These are phyloP conservation scores for Picea mariana DNA, from an alignment of 83 land plant species.

Conservation along the genomic window DNA sequence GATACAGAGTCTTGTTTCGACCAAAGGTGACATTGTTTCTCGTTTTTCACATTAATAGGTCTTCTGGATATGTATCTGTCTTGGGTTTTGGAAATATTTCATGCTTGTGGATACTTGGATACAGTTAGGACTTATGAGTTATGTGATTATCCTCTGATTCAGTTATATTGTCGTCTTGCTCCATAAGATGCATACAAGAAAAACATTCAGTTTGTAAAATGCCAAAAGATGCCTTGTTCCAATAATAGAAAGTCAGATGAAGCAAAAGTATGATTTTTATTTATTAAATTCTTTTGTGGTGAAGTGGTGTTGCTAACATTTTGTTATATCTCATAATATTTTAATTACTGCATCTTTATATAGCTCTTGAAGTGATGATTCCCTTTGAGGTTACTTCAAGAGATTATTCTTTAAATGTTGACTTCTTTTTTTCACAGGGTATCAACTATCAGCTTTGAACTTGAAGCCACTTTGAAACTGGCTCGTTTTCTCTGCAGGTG, in stretches of 20 bases:
- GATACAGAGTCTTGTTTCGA: too few relatives aligned
- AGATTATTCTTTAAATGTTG: background rate
- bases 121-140: background rate
- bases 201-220: background rate
- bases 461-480: conserved; percentile 90
- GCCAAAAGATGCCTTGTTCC: background rate
- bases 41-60: too few relatives aligned
- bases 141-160: background rate
- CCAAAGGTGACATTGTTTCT: too few relatives aligned
- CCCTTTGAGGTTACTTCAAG: background rate
- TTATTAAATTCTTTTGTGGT: background rate
- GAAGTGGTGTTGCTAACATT: background rate
- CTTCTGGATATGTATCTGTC: too few relatives aligned
- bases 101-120: background rate
- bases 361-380: conserved; percentile 2
- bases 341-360: background rate
- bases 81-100: background rate
- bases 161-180: background rate
- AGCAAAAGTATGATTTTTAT: background rate
- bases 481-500: conserved; percentile 94
- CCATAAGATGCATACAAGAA: background rate
- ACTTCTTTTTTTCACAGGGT: conserved; percentile 53
- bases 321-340: background rate
- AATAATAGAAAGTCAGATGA: background rate
- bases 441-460: conserved; percentile 88